phyloP scores from a whole-genome alignment of 1,284 basidiomycete genomes.

The Sporisorium scitamineum region DNA sequence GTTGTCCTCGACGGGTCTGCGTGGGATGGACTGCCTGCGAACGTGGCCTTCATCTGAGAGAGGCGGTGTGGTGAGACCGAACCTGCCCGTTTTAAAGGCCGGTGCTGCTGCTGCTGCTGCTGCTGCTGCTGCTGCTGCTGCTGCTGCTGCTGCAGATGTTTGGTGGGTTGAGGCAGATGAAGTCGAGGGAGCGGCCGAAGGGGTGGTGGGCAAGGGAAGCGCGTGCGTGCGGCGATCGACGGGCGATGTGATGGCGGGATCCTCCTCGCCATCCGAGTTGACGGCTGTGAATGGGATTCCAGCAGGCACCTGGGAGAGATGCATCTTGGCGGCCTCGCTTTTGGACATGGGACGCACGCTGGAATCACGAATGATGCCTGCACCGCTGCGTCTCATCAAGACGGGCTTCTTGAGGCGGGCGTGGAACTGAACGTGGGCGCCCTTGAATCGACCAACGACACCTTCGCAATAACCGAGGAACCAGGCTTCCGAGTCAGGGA shows the following conservation, averaged over 20 bases:
- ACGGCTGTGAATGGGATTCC: slow-evolving; percentile 61
- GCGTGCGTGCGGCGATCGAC: slow-evolving; percentile 21
- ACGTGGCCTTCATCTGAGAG: slow-evolving; percentile 63
- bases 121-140: slow-evolving; percentile 15
- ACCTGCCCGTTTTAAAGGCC: slow-evolving; percentile 19
- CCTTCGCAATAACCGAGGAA: slow-evolving; percentile 83
- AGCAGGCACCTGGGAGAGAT: slow-evolving; percentile 50
- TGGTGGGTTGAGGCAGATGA: slow-evolving; percentile 17
- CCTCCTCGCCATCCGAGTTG: slow-evolving; percentile 63
- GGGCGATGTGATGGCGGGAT: slow-evolving; percentile 10
- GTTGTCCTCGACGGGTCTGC: slow-evolving; percentile 18
- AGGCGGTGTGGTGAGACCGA: slow-evolving; percentile 60
- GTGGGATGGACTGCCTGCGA: slow-evolving; percentile 26
- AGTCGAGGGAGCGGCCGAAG: slow-evolving; percentile 1
- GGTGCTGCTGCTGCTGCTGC: slow-evolving; percentile 10
- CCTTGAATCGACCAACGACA: slow-evolving; percentile 84
- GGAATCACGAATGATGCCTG: slow-evolving; percentile 54
- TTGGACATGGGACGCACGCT: slow-evolving; percentile 61
- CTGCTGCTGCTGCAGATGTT: not conserved
- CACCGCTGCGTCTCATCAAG: slow-evolving; percentile 64
- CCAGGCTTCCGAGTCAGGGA: slow-evolving; percentile 40
- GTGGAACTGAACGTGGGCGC: slow-evolving; percentile 78
- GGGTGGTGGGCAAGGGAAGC: slow-evolving; percentile 16
- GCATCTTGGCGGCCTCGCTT: slow-evolving; percentile 55
- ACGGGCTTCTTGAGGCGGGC: slow-evolving; percentile 83